These are phyloP conservation scores for Tolypocladium ovalisporum DNA, from an alignment of 2,329 filamentous ascomycete genomes.

Conservation along the genomic window DNA sequence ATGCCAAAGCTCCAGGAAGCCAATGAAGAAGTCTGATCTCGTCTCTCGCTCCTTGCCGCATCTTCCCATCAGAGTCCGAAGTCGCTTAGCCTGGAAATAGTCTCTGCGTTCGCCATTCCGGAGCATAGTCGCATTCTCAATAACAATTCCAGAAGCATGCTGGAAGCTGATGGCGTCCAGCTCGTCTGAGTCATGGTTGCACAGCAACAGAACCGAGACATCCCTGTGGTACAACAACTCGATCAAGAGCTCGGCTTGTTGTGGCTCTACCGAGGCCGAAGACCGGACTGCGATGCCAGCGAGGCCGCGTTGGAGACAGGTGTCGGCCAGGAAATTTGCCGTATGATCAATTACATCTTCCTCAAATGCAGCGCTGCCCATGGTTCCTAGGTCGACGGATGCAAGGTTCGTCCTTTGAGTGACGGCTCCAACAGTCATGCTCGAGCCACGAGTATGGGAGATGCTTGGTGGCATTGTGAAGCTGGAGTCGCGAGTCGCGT, in stretches of 20 bases:
- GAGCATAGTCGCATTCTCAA: slow-evolving; percentile 30
- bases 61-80: slow-evolving; percentile 19
- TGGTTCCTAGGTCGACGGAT: neutral
- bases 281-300: slow-evolving; percentile 4
- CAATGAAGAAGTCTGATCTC: slow-evolving; percentile 23
- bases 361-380: neutral
- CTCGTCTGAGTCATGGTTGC: slow-evolving; percentile 9
- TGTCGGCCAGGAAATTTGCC: neutral
- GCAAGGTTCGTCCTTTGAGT: neutral
- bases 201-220: slow-evolving; percentile 10
- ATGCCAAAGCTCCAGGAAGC: slow-evolving; percentile 24
- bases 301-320: neutral
- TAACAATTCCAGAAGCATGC: slow-evolving; percentile 24
- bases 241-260: slow-evolving; percentile 2
- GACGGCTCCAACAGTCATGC: neutral
- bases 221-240: slow-evolving; percentile 1
- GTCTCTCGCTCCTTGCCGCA: slow-evolving; percentile 17
- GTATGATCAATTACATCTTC: neutral
- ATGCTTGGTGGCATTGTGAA: neutral
- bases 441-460: neutral
- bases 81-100: slow-evolving; percentile 27
- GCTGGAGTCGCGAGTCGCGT: neutral
- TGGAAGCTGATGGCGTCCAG: slow-evolving; percentile 16
- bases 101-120: slow-evolving; percentile 27
- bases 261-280: neutral